Percentiles rank a stretch among this genome's conserved stretches.
Conservation (phyloP, 2,329 filamentous ascomycete genomes). For the Aspergillus sp. region DNA sequence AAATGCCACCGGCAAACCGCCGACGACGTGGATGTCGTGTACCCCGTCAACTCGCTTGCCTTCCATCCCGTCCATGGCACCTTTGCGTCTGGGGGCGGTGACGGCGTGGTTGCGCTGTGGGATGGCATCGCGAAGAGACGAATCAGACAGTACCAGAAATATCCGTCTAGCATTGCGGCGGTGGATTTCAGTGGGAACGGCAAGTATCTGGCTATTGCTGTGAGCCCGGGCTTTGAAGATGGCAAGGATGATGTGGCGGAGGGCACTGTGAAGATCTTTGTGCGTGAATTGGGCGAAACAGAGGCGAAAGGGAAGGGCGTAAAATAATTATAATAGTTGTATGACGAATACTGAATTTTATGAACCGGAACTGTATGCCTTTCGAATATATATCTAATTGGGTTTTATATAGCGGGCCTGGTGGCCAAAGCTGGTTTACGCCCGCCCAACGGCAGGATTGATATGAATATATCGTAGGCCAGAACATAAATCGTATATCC, state of each 20-base stretch:
- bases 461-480: not conserved
- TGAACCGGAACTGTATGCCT: not conserved
- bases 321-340: conserved; percentile 49
- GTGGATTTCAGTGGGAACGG: conserved; percentile 77
- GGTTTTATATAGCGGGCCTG: no score
- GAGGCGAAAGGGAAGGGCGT: conserved; percentile 84
- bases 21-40: conserved; percentile 75
- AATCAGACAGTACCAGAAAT: conserved; percentile 85
- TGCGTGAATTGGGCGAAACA: conserved; percentile 79
- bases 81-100: conserved; percentile 85
- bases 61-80: conserved; percentile 83
- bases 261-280: conserved; percentile 71
- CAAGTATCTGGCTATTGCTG: conserved; percentile 72
- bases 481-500: not conserved
- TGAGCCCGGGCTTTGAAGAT: conserved; percentile 85
- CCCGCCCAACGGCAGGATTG: not conserved
- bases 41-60: conserved; percentile 83
- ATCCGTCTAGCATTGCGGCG: conserved; percentile 73
- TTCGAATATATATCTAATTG: no score
- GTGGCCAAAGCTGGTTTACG: no score
- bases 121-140: conserved; percentile 87
- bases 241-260: conserved; percentile 74
- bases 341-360: conserved; percentile 12
- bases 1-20: conserved; percentile 87
- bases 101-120: conserved; percentile 90